Percentiles rank a stretch among this genome's conserved stretches.
Conservation (phyloP, 164 flowering plant genomes). For the Annona cherimola region DNA sequence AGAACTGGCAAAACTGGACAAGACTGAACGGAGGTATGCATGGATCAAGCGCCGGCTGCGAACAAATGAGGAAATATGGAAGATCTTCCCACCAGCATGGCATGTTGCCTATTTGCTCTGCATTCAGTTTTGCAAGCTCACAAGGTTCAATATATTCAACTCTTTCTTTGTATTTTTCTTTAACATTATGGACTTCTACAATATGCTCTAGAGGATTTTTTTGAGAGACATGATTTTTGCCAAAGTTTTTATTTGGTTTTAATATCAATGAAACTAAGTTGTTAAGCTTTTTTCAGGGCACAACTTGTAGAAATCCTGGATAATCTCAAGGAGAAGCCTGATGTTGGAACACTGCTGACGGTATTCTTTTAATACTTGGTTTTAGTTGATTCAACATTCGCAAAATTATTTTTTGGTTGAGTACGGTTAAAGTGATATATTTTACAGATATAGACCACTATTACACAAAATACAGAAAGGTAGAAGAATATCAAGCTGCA, state of each 20-base stretch:
- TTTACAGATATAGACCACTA: no score
- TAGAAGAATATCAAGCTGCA: no score
- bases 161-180: not conserved
- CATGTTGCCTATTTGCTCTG: slow-evolving; percentile 88
- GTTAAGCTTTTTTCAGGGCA: slow-evolving; percentile 40
- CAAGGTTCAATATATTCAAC: slow-evolving; percentile 53
- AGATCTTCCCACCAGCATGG: slow-evolving; percentile 90
- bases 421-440: not conserved
- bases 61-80: slow-evolving; percentile 98
- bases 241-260: not conserved
- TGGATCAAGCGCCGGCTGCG: slow-evolving; percentile 97
- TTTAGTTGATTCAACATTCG: not conserved
- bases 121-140: slow-evolving; percentile 93
- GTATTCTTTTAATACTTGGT: slow-evolving; percentile 29
- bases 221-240: not conserved
- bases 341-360: slow-evolving; percentile 80
- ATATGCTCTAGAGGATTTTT: not conserved
- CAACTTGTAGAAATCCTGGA: slow-evolving; percentile 83
- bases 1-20: slow-evolving; percentile 95
- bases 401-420: not conserved
- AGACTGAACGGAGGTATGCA: slow-evolving; percentile 93
- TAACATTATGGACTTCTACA: no score
- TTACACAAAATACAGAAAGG: no score
- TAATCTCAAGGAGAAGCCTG: slow-evolving; percentile 86
- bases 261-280: not conserved